Evolutionary conservation across 75 land plant genomes (phyloP), one percentile per base, ranked within the genome.

Genomic region (Cupressus sempervirens): DNA sequence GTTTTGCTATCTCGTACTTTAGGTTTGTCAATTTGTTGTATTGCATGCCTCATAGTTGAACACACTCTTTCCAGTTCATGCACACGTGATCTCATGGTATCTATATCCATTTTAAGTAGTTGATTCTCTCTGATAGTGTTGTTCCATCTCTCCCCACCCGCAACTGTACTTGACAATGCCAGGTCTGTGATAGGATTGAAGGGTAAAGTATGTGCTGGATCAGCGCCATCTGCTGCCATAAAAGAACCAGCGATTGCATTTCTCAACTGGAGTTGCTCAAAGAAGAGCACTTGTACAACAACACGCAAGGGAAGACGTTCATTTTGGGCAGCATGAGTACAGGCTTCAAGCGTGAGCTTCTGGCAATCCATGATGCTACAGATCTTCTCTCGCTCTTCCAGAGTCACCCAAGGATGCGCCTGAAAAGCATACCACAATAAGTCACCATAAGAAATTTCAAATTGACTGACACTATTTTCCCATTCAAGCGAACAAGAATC

Each of bases 311-410:
- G 98, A n/a, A 96, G 91, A 83, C 98, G 85, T 86, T 94, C 96
- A 80, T 96, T 96, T 80, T 96, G 98, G 10, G 97, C 98, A 48
- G 97, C 98, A 85, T 96, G 98, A 1, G 97, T 92, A 89, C 95
- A 93, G 12, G 97, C 98, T 76, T 96, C 98, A 65, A 96, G 40
- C 9, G 95, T 92, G 9, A 96, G 94, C 87, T 96, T 96, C 88
- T 95, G 98, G 80, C 97, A 96, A 89, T 92, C 93, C 97, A 96
- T 91, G 82, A 92, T 84, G 36, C 91, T 84, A 86, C 98, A 96
- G 12, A 96, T 73, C 86, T 86, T 89, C 85, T 96, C 98, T 68
- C 93, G 86, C 58, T 96, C 98, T 11, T 86, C 82, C 84, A 93
- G 95, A 50, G 89, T 88, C 15, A 96, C 86, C 98, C 98, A 95